Conservation (phyloP, 805 yeast genomes). For the Candida nemodendra region DNA sequence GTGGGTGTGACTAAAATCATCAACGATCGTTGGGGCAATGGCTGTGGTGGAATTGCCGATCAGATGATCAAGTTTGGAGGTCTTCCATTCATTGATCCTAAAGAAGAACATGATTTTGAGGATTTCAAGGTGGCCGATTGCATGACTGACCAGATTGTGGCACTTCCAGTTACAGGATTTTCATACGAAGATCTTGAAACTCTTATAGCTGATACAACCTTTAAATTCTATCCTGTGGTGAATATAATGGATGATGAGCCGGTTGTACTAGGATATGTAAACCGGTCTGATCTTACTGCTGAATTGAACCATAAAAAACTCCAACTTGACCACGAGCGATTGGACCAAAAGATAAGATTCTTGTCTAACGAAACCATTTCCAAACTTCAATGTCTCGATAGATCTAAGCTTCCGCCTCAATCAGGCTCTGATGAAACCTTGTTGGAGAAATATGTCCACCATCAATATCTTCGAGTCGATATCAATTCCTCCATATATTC, state of each 20-base stretch:
- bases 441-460: constrained; percentile 38
- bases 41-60: constrained; percentile 86
- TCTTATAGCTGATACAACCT: constrained; percentile 34
- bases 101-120: constrained; percentile 63
- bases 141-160: constrained; percentile 50
- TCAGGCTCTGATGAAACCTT: constrained; percentile 11
- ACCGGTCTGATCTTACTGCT: constrained; percentile 39
- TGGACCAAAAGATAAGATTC: constrained; percentile 14
- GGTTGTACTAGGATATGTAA: constrained; percentile 45
- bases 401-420: constrained; percentile 1
- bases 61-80: constrained; percentile 91
- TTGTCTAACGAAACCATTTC: constrained; percentile 10
- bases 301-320: constrained; percentile 26
- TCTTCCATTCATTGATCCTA: constrained; percentile 72
- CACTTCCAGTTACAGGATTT: constrained; percentile 39
- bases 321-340: not conserved
- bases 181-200: constrained; percentile 34
- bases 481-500: constrained; percentile 55
- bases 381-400: constrained; percentile 1
- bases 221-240: constrained; percentile 56
- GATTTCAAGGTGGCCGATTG: constrained; percentile 50
- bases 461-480: constrained; percentile 62
- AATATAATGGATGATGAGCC: constrained; percentile 35
- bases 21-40: constrained; percentile 71
- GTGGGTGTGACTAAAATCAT: constrained; percentile 84